Base-by-base conservation (phyloP, 306 rosid genomes). In the Lathyrus aphaca region DNA sequence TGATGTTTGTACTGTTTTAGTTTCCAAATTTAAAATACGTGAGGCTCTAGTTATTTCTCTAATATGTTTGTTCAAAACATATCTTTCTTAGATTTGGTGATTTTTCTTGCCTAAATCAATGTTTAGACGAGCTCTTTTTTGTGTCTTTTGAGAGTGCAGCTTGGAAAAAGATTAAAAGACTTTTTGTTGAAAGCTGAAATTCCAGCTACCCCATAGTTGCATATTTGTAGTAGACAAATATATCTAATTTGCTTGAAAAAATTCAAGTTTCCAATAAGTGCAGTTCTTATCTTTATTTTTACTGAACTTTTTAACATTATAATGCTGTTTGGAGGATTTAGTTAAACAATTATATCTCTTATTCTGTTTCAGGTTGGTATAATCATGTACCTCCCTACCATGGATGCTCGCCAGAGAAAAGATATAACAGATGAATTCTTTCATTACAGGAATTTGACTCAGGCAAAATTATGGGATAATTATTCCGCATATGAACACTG, bases 321-420 rank as follows among this genome's bases (percentile, higher is more conserved):
- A 35, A 61, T 63, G 19, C 8, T 8, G 25, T 72, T 73, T 69
- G 69, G 15, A 61, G 44, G 27, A 37, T 25, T 57, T 73, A 44
- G 15, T 17, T 64, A 12, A 58, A 57, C 50, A 68, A 19, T 29
- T 76, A 10, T 67, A 37, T 64, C 68, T 79, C 66, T 65, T 50
- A 44, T 57, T 60, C 43, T 79, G 70, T 80, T 79, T 81, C 86
- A 94, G 99, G 96, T 94, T 59, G 99, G 99, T 71, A 87, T 94
- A 71, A 91, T 94, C 84, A 91, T 94, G 97, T 94, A 94, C 85
- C 96, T 94, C 79, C 99, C 99, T 30, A 94, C 95, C 30, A 59
- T 66, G 61, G 97, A 91, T 73, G 82, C 89, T 39, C 97, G 92
- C 60, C 97, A 91, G 76, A 84, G 97, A 71, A 94, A 91, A 81